Base-by-base conservation (phyloP, 2,329 filamentous ascomycete genomes). In the Decorospora gaudefroyi region DNA sequence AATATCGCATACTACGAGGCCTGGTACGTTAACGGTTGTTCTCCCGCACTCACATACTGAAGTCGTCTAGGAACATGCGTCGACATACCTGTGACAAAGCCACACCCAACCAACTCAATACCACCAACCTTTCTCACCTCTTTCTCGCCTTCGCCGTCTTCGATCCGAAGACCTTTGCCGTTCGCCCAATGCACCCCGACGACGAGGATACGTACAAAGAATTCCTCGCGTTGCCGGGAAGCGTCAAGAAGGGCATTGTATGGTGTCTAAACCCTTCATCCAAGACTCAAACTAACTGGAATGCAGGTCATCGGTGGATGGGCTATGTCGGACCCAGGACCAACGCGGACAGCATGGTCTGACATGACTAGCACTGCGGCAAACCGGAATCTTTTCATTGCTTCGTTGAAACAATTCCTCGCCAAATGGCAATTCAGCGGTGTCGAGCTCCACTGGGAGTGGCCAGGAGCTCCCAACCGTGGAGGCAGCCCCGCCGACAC, bases 361-460 rank as follows among this genome's bases (percentile, higher is more conserved):
- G 51, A 71, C 21, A 65, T 76, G 49, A 62, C 60, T 4, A 59
- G 45, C 13, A 57, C 50, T 2, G 19, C 61, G 5, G 39, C 45
- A 2, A 70, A 65, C 12, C 61, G 67, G n/a, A 33, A 44, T 0
- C 52, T 48, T 0, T 79, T 78, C 49, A 65, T 73, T 40, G 45
- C 57, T 1, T 69, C 63, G 0, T 48, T 76, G 0, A 42, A 70
- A 2, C 33, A 42, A 1, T 78, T 79, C 50, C 64, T 78, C 55
- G 21, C 53, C 1, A 67, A 59, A 5, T 76, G 75, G 50, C 63
- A 62, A 2, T 76, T 78, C 36, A 71, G 74, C 3, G 58, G 61
- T 1, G 60, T 76, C 2, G 74, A 78, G 36, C 52, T 78, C n/a
- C 72, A 78, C 48, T 78, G 75, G 76, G 72, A 73, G 3, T 60